These are phyloP conservation scores for Pyrenochaeta sp. DNA, from an alignment of 2,329 filamentous ascomycete genomes.

Conservation along the genomic window DNA sequence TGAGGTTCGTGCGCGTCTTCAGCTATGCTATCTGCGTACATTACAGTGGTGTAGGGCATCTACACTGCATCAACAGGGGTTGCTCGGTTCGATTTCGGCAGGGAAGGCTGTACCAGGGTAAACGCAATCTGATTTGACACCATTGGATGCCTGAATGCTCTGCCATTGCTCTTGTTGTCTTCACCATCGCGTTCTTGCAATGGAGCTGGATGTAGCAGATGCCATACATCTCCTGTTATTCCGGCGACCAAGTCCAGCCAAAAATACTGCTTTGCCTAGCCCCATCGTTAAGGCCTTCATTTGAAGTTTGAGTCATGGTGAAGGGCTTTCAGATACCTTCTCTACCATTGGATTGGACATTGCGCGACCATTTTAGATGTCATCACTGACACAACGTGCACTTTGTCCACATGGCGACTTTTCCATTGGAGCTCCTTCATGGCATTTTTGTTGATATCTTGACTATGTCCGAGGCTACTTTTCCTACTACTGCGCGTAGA, in stretches of 20 bases:
- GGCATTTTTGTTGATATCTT: constrained; percentile 37
- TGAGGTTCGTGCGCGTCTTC: constrained; percentile 59
- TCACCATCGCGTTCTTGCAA: constrained; percentile 62
- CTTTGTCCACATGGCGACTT: constrained; percentile 66
- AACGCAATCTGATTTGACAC: constrained; percentile 65
- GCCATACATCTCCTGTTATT: constrained; percentile 60
- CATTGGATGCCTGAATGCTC: constrained; percentile 60
- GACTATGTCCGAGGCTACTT: constrained; percentile 14
- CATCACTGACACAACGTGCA: constrained; percentile 64
- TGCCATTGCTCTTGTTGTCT: constrained; percentile 66
- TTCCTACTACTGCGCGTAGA: no score
- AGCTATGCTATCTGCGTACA: constrained; percentile 61
- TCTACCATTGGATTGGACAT: constrained; percentile 67
- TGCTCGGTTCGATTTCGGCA: neutral
- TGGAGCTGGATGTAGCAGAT: constrained; percentile 61
- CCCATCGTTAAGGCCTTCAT: no score
- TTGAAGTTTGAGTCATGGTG: constrained; percentile 63
- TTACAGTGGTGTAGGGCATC: constrained; percentile 66
- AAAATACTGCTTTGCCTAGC: no score
- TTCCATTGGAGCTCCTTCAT: constrained; percentile 51
- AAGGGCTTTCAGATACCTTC: constrained; percentile 65
- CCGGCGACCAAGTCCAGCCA: constrained; percentile 39
- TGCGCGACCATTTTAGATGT: constrained; percentile 68
- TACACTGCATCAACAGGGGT: neutral
- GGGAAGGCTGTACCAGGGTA: constrained; percentile 54